Percentiles rank a stretch among this genome's conserved stretches.
Conservation (phyloP, 768 basidiomycete genomes). For the Hypsizygus marmoreus region DNA sequence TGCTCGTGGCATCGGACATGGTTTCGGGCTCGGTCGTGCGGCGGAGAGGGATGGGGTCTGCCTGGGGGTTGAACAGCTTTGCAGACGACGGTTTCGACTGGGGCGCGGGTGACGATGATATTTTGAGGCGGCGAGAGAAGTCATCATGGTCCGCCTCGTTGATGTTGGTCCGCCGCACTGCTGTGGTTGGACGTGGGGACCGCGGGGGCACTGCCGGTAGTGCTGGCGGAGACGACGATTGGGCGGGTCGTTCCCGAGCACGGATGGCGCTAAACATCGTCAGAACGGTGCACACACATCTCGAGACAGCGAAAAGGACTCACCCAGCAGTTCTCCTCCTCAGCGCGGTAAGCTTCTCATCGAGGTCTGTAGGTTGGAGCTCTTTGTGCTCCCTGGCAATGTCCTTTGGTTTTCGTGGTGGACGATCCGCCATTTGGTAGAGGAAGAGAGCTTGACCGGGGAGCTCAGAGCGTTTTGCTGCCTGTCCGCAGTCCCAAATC, state of each 20-base stretch:
- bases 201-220: constrained; percentile 25
- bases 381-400: constrained; percentile 34
- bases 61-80: constrained; percentile 74
- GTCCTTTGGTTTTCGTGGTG: constrained; percentile 42
- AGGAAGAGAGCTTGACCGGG: too few species aligned
- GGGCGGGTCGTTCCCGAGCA: constrained; percentile 40
- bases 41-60: constrained; percentile 64
- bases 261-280: constrained; percentile 40
- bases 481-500: too few species aligned
- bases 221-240: constrained; percentile 29
- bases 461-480: too few species aligned
- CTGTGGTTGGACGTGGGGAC: constrained; percentile 31
- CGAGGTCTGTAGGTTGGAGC: constrained; percentile 47
- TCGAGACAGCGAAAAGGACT: constrained; percentile 22
- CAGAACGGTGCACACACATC: too few species aligned
- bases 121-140: constrained; percentile 71
- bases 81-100: constrained; percentile 29
- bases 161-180: constrained; percentile 31
- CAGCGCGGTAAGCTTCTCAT: constrained; percentile 65
- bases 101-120: constrained; percentile 53
- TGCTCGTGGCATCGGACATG: constrained; percentile 59
- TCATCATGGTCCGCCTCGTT: constrained; percentile 68
- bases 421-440: constrained; percentile 34
- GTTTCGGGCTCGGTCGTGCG: constrained; percentile 66
- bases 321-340: constrained; percentile 66